These are phyloP conservation scores for Hymenoscyphus repandus DNA, from an alignment of 2,329 filamentous ascomycete species.

Conservation along the genomic window DNA sequence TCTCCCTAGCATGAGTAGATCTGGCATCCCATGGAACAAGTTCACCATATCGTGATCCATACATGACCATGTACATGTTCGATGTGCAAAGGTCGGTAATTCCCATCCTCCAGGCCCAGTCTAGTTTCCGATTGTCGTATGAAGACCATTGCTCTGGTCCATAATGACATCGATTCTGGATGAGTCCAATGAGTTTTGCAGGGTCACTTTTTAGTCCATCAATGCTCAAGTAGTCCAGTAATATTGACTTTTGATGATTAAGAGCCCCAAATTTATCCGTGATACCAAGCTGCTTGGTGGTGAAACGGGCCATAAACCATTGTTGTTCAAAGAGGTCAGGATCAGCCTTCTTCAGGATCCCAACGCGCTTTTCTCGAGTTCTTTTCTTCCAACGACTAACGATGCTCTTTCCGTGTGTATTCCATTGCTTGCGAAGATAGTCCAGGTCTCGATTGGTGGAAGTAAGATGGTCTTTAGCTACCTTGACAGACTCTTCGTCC, in stretches of 20 bases:
- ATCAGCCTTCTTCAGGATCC: neutral
- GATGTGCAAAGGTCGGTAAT: neutral
- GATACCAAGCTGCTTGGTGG: neutral
- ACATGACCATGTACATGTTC: slow-evolving; percentile 2
- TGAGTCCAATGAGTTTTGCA: neutral
- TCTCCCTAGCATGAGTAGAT: slow-evolving; percentile 3
- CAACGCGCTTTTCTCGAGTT: neutral
- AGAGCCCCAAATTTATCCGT: neutral
- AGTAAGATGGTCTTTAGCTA: slow-evolving; percentile 3
- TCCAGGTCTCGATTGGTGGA: neutral
- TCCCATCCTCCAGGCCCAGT: neutral
- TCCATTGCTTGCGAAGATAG: neutral
- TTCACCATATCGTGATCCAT: slow-evolving; percentile 8
- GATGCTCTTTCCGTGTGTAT: neutral
- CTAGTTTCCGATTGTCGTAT: neutral
- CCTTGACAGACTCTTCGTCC: slow-evolving; percentile 1
- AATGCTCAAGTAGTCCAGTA: neutral
- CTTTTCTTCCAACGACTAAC: slow-evolving; percentile 2
- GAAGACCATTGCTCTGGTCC: neutral
- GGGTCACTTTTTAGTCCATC: neutral
- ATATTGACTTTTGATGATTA: neutral
- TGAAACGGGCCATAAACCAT: neutral
- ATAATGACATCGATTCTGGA: neutral
- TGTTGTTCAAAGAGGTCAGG: neutral
- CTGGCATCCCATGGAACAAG: slow-evolving; percentile 5